Evolutionary conservation across 805 yeast genomes (phyloP), one percentile per base, ranked within the genome.

Genomic region (Starmerella khaoyaiensis): DNA sequence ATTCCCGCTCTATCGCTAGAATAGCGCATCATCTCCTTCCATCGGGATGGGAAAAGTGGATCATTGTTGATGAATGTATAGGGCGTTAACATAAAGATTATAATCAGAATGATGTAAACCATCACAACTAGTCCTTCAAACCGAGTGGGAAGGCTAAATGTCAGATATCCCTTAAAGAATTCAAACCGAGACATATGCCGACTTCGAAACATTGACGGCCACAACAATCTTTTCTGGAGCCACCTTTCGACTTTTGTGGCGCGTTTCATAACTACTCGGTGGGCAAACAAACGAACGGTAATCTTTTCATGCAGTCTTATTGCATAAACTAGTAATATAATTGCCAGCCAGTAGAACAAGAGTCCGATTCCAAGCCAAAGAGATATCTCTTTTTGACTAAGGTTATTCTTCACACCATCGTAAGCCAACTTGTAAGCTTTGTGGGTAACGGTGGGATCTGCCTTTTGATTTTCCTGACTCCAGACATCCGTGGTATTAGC

Each of bases 1-100:
- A 74, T 63, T 2, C 74, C 79, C 1, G 74, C 48, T 48, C 81
- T 60, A 47, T 72, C 90, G 4, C 69, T 68, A 33, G 58, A 46
- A 43, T 56, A 64, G 20, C 70, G 54, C 47, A 61, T 47, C 46
- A 63, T 51, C 10, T 69, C 67, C 23, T 47, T 45, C 35, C 49
- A 36, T 25, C 56, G 60, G 0, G 57, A 37, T 0, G 44, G 45
- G 40, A 58, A 69, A n/a, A 55, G 45, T 1, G 68, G 50, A 5
- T 68, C 60, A 4, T 49, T 50, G 26, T 52, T 50, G 45, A 56
- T 45, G 26, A 51, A 49, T 6, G 49, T 44, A 45, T 59, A 57
- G 2, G 57, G 60, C 6, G 52, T 31, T 33, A 45, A 22, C 53
- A 47, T 47, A 40, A 59, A 56, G 2, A 59, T 42, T n/a, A 54